Evolutionary conservation across 805 yeast species (phyloP), one percentile per base, ranked within the genome.

Genomic region (Huiozyma naganishii): DNA sequence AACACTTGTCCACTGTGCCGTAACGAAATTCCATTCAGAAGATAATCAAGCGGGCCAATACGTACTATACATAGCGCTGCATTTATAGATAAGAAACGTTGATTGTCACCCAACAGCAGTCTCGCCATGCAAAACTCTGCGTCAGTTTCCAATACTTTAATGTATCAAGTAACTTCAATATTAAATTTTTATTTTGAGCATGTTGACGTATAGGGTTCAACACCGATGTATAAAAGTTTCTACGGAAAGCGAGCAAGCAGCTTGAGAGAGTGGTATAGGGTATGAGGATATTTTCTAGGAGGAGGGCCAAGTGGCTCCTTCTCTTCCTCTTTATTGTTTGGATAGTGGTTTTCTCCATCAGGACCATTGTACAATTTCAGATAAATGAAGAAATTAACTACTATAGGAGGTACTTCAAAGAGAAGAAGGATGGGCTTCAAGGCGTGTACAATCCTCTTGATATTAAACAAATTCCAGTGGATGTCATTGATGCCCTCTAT

Each of bases 1-100:
- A 84, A 86, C 51, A 83, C 95, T 2, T 92, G 99, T 68, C 99
- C 99, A 35, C 69, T 92, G 57, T 92, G 99, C 67, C 81, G 98
- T 57, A 52, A 62, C 27, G 66, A 59, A 34, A 59, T 61, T 36
- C 56, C 63, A 32, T 57, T 61, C 29, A 55, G 59, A 43, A 53
- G 53, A 43, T 61, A 44, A 44, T 2, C 27, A n/a, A 36, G 17
- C 10, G 4, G n/a, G n/a, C 3, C 10, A 32, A n/a, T 32, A 32
- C n/a, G n/a, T 32, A 36, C 8, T 36, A 23, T n/a, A 37, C 11
- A 17, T 17, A 17, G 23, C 23, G 23, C 23, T 17, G 10, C 8
- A 9, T 5, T 35, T 35, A n/a, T 9, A 11, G 23, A n/a, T 35
- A 11, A 2, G 37, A 9, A 8, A 9, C n/a, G 23, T 35, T 35